Evolutionary conservation across 768 basidiomycete genomes (phyloP), one percentile per base, ranked within the genome.

Genomic region (Tephrocybe sp.): DNA sequence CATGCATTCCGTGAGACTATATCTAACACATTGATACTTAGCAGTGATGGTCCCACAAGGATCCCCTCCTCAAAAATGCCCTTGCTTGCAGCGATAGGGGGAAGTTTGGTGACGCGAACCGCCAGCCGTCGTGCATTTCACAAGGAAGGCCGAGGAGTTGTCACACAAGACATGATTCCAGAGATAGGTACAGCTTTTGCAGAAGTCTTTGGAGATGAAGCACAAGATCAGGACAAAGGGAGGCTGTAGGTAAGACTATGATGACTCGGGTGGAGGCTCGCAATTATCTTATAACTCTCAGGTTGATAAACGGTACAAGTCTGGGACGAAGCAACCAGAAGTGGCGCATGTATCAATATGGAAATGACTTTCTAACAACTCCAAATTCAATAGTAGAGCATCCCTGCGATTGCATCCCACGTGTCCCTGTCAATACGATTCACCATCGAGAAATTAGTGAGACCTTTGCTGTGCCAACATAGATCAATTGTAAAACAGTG

Each of bases 51-150:
- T 22, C 40, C 44, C 7, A 43, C 27, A 26, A 39, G 47, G 9
- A 65, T 87, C 38, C 71, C 84, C 7, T 66, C 77, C 26, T 84
- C 84, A 22, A 76, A 81, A 11, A 79, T 98, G 55, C 91, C 96
- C 0, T 67, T 96, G 7, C 70, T 98, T 8, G 91, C 93, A 0
- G 90, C 93, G 8, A 76, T 91, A 13, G 95, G 83, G 1, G 96
- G 83, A 8, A 92, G 91, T 47, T 83, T 93, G 66, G 84, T 97
- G 9, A 98, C 95, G 6, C 84, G 97, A 6, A 85, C 86, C 2
- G 79, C 89, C 13, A 94, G 92, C 45, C 79, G 80, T 26, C 69
- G 78, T 18, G 92, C 92, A 2, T 99, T 91, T 62, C 64, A 69
- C 32, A 81, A 83, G 61, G 77, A 87, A 57, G 90, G 92, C 1